phyloP scores from a whole-genome alignment of 148 eudicot genomes.

The Silene uniflora region DNA sequence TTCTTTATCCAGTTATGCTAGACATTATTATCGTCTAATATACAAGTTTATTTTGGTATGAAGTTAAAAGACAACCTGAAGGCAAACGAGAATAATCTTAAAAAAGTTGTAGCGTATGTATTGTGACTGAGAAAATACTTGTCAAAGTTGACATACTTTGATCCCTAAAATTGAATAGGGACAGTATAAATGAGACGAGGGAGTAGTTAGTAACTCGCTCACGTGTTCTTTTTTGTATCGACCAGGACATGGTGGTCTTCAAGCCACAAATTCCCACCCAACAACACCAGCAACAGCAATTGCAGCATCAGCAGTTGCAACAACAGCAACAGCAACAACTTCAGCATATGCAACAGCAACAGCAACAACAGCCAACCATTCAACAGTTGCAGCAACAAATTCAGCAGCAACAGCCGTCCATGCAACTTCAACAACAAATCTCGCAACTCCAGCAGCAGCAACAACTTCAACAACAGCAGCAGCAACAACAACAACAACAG shows the following conservation, averaged over 20 bases:
- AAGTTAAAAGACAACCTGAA: too few relatives aligned
- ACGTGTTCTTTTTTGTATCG: background rate
- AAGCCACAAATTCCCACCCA: slow-evolving; percentile 86
- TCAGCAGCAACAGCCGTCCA: slow-evolving; percentile 36
- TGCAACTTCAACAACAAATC: slow-evolving; percentile 33
- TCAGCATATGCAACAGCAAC: slow-evolving; percentile 22
- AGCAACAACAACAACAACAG: slow-evolving; percentile 34
- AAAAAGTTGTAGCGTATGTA: too few relatives aligned
- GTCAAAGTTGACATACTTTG: background rate
- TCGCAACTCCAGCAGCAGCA: slow-evolving; percentile 32
- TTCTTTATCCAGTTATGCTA: background rate
- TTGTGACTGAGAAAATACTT: too few relatives aligned
- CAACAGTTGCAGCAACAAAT: slow-evolving; percentile 1
- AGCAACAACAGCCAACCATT: slow-evolving; percentile 31
- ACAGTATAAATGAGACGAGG: background rate
- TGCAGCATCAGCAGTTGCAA: slow-evolving; percentile 19
- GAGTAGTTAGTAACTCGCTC: background rate
- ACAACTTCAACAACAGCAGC: slow-evolving; percentile 30
- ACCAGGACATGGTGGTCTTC: slow-evolving; percentile 96
- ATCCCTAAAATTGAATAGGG: too few relatives aligned
- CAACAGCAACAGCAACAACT: slow-evolving; percentile 29
- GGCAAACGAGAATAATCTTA: too few relatives aligned
- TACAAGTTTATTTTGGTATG: background rate
- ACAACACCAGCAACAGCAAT: slow-evolving; percentile 20
- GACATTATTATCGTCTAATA: background rate